Conservation (phyloP, 768 basidiomycete genomes). For the Rhizopogon vulgaris region DNA sequence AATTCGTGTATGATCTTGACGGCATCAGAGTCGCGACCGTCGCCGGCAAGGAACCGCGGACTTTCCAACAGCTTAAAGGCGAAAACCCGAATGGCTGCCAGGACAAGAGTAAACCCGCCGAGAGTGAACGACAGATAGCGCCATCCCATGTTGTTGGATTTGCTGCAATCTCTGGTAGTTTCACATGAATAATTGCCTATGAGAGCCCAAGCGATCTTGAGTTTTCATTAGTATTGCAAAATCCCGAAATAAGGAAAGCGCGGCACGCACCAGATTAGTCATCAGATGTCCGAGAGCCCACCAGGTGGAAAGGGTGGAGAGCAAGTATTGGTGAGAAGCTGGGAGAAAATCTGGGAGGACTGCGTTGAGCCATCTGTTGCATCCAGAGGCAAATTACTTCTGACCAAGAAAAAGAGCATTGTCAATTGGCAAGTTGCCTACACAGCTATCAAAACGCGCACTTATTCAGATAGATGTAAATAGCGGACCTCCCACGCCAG, state of each 20-base stretch:
- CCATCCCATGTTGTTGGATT: slow-evolving; percentile 57
- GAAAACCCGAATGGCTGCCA: slow-evolving; percentile 48
- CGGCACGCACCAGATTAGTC: slow-evolving; percentile 33
- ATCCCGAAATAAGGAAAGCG: not conserved
- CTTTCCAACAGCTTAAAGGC: slow-evolving; percentile 49
- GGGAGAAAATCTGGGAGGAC: slow-evolving; percentile 42
- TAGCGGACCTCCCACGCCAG: slow-evolving; percentile 41
- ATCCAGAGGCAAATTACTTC: not conserved
- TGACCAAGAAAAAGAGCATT: slow-evolving; percentile 45
- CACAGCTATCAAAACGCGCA: not conserved
- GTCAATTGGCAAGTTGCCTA: slow-evolving; percentile 51
- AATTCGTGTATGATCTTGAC: slow-evolving; percentile 41
- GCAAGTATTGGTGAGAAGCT: slow-evolving; percentile 48
- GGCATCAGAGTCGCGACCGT: slow-evolving; percentile 47
- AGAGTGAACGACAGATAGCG: slow-evolving; percentile 51
- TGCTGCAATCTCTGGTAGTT: slow-evolving; percentile 27
- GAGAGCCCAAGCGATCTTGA: slow-evolving; percentile 53
- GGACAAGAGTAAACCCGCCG: slow-evolving; percentile 44
- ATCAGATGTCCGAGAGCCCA: slow-evolving; percentile 54
- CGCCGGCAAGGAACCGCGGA: slow-evolving; percentile 51
- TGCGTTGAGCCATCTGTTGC: not conserved
- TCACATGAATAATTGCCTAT: slow-evolving; percentile 50
- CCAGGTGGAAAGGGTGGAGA: slow-evolving; percentile 53
- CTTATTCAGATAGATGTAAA: not conserved
- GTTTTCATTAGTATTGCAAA: not conserved